These are phyloP conservation scores for Orbilia javanica DNA, from an alignment of 2,329 filamentous ascomycete species.

Conservation along the genomic window DNA sequence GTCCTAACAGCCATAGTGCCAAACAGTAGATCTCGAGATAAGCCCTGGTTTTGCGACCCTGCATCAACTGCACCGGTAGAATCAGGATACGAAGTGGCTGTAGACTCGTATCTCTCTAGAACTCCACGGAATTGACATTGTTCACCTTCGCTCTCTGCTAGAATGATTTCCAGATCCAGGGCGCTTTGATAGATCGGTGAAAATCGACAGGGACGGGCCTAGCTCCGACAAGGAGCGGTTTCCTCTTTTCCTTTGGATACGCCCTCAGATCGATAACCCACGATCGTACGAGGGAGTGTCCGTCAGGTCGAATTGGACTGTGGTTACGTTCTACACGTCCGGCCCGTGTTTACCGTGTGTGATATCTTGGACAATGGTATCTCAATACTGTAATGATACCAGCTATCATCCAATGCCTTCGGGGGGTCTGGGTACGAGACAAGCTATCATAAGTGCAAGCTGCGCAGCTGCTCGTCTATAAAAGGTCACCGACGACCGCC, in stretches of 20 bases:
- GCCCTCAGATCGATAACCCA: not conserved
- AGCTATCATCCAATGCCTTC: no score
- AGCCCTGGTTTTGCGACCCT: not conserved
- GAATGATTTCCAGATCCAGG: not conserved
- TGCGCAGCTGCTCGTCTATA: no score
- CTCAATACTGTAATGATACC: not conserved
- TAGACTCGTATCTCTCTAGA: not conserved
- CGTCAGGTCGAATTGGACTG: no score
- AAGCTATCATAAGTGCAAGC: no score
- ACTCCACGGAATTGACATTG: not conserved
- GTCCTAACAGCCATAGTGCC: not conserved
- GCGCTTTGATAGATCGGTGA: not conserved
- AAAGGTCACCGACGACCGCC: not conserved
- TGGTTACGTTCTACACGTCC: not conserved
- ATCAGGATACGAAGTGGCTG: slow-evolving; percentile 4
- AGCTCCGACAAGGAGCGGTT: not conserved
- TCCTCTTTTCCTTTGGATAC: not conserved
- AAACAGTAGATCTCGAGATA: not conserved
- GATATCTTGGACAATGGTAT: not conserved
- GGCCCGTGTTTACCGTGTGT: slow-evolving; percentile 20
- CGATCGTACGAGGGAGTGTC: not conserved
- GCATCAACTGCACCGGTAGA: not conserved
- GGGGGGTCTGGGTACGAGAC: no score
- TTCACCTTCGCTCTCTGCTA: slow-evolving; percentile 12
- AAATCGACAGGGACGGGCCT: not conserved